Evolutionary conservation across 2,329 filamentous ascomycete genomes (phyloP).

Genomic region (Blastomyces parvus): DNA sequence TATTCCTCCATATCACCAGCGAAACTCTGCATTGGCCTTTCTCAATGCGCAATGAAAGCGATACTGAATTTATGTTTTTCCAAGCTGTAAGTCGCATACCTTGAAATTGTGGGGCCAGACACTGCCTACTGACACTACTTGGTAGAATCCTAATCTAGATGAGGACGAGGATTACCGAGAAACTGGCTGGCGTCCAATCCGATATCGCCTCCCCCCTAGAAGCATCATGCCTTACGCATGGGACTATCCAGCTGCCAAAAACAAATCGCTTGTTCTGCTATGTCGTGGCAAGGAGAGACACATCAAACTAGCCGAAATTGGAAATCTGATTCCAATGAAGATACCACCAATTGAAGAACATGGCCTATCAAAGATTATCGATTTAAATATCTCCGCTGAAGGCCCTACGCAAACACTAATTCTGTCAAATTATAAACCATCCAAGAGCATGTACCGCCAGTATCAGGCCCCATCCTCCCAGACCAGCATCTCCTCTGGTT

Average conservation of each 20-base stretch:
- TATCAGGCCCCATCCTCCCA: conserved; percentile 48
- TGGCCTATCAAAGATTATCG: conserved; percentile 71
- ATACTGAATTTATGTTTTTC: conserved; percentile 92
- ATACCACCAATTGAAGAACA: conserved; percentile 57
- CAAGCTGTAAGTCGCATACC: conserved; percentile 51
- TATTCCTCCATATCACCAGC: conserved; percentile 82
- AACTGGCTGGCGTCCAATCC: conserved; percentile 83
- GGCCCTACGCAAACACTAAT: conserved; percentile 93
- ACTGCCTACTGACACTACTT: conserved; percentile 7
- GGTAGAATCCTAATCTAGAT: conserved; percentile 69
- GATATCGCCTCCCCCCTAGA: conserved; percentile 81
- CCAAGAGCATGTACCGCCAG: conserved; percentile 81
- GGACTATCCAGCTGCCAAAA: conserved; percentile 97
- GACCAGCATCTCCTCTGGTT: conserved; percentile 56
- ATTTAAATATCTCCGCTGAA: conserved; percentile 91
- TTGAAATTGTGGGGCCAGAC: background rate
- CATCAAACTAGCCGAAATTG: conserved; percentile 92
- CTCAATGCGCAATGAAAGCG: conserved; percentile 97
- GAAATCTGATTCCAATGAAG: conserved; percentile 91
- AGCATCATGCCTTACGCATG: conserved; percentile 99
- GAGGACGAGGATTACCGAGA: conserved; percentile 72
- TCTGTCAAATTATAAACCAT: conserved; percentile 84
- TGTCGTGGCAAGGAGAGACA: conserved; percentile 74
- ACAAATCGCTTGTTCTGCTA: conserved; percentile 80
- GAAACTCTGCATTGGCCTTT: conserved; percentile 97